These are phyloP conservation scores for Camelina sativa DNA, from an alignment of 345 rosid genomes.

Conservation along the genomic window DNA sequence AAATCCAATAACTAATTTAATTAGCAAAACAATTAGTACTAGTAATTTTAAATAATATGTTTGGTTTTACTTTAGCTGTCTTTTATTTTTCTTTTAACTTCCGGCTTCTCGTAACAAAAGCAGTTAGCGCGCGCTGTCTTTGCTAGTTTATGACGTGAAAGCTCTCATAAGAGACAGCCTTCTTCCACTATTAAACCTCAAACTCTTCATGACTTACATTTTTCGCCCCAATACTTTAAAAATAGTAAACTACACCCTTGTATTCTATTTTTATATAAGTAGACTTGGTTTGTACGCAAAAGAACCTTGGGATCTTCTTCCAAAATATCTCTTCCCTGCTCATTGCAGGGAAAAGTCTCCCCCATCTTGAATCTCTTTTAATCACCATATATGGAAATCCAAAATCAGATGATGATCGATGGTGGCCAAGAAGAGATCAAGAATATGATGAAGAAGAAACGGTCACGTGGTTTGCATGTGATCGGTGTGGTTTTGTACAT, in stretches of 20 bases:
- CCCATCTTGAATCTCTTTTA: neutral
- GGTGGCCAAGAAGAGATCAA: slow-evolving; percentile 40
- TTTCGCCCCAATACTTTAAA: neutral
- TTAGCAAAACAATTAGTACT: too few relatives aligned
- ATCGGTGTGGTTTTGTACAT: slow-evolving; percentile 52
- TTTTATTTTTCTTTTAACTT: slow-evolving; percentile 16
- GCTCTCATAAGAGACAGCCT: slow-evolving; percentile 37
- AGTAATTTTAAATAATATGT: too few relatives aligned
- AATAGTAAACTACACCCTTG: neutral
- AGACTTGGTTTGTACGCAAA: neutral
- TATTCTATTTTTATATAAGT: slow-evolving; percentile 28
- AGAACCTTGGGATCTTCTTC: slow-evolving; percentile 38
- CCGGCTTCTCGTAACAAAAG: slow-evolving; percentile 25
- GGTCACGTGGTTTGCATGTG: slow-evolving; percentile 50
- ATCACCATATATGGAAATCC: slow-evolving; percentile 32
- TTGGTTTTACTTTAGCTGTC: slow-evolving; percentile 32
- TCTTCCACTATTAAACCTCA: slow-evolving; percentile 19
- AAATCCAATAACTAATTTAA: neutral
- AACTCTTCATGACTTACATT: slow-evolving; percentile 5
- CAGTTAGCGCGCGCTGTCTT: slow-evolving; percentile 21
- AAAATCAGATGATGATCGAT: neutral
- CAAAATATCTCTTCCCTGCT: slow-evolving; percentile 36
- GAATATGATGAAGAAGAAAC: slow-evolving; percentile 44
- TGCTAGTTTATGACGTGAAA: slow-evolving; percentile 36
- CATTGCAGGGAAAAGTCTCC: slow-evolving; percentile 37